Evolutionary conservation across 331 rosid species (phyloP), one percentile per base, ranked within the genome.

Genomic region (Malus hybrid): DNA sequence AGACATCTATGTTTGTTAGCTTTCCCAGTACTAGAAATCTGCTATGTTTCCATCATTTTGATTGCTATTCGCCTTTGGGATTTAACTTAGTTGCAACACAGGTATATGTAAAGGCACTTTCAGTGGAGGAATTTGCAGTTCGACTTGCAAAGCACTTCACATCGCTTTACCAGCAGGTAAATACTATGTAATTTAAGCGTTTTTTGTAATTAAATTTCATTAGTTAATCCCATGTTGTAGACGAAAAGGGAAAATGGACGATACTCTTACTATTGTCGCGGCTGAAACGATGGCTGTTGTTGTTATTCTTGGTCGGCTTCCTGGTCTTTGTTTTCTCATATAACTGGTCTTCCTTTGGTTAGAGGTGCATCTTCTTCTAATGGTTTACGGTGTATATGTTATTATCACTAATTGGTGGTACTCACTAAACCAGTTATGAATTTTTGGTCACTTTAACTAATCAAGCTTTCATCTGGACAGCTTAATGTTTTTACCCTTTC

Each of bases 91-190:
- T 30, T 30, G 32, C 64, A 26, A 20, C 73, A 11, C 82, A 93
- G 98, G 98, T 91, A 32, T 91, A 93, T 79, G 98, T 79, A 5
- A 93, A 87, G 81, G 97, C 97, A 64, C 79, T 87, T 73, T 88
- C 98, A 18, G 89, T 72, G 48, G 97, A 93, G 80, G 89, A 87
- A 30, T 93, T 91, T 79, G 94, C 98, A 15, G 77, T 93, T 86
- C 8, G 36, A 44, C 98, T 93, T 78, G 96, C 95, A 15, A 88
- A 84, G 81, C 97, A 93, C 85, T 93, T 93, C 71, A 86, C 89
- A 33, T 89, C 91, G 75, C 77, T 66, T 78, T 91, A 93, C 86
- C 75, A 53, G 61, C 96, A 86, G 98, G 98, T 91, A 71, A 75
- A 76, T 82, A 36, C 19, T 63, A 6, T 20, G 58, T 65, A 42